Percentiles rank a stretch among this genome's conserved stretches.
Evolutionary conservation across 2,329 filamentous ascomycete genomes (phyloP).

Genomic region (Penicillium paneum): DNA sequence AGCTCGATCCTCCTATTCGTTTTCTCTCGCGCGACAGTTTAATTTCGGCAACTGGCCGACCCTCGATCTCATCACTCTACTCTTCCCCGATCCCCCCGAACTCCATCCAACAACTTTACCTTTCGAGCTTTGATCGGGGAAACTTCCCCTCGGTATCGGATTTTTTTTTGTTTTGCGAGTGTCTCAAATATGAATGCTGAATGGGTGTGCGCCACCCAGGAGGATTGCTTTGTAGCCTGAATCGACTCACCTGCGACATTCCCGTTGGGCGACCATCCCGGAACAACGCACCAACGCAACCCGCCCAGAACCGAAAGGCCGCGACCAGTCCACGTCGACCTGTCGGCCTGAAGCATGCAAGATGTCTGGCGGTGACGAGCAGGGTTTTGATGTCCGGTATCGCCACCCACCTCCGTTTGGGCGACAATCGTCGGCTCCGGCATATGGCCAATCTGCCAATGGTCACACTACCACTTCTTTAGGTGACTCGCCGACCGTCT

Average conservation of each 20-base stretch:
- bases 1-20: conserved; percentile 17
- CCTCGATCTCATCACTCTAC: conserved; percentile 1
- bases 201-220: conserved; percentile 36
- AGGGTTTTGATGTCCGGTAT: conserved; percentile 37
- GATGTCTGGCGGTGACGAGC: conserved; percentile 45
- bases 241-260: conserved; percentile 35
- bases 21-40: conserved; percentile 2
- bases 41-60: conserved; percentile 11
- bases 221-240: conserved; percentile 40
- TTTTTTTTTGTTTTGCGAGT: conserved; percentile 7
- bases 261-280: conserved; percentile 34
- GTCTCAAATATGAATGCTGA: conserved; percentile 37
- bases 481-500: conserved; percentile 28
- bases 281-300: conserved; percentile 40
- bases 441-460: conserved; percentile 14
- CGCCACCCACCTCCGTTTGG: conserved; percentile 28
- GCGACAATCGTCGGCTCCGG: conserved; percentile 31
- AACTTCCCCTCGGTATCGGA: conserved; percentile 10
- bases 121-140: conserved; percentile 10
- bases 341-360: conserved; percentile 36
- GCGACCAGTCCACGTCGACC: conserved; percentile 31
- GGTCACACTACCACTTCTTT: conserved; percentile 19
- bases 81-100: conserved; percentile 3
- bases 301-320: conserved; percentile 29
- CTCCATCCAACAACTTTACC: background rate